phyloP scores from a whole-genome alignment of 2,329 filamentous ascomycete species.

The Fusarium sarcochroum region DNA sequence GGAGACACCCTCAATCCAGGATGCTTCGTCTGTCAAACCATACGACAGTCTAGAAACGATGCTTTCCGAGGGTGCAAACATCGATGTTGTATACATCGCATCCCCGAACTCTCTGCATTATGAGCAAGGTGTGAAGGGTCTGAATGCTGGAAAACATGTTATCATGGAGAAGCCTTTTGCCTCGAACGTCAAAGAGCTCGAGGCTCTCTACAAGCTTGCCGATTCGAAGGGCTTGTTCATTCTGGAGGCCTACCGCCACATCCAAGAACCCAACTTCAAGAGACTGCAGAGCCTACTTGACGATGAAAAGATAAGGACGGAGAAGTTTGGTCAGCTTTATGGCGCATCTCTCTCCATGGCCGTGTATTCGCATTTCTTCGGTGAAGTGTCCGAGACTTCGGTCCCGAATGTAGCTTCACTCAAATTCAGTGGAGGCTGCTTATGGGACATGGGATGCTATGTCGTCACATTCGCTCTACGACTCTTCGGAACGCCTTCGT shows the following conservation, averaged over 20 bases:
- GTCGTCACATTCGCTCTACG: conserved; percentile 36
- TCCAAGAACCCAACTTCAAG: conserved; percentile 43
- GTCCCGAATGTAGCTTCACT: conserved; percentile 35
- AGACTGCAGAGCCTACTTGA: conserved; percentile 30
- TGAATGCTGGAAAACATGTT: conserved; percentile 31
- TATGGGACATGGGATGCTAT: conserved; percentile 44
- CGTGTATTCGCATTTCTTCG: conserved; percentile 23
- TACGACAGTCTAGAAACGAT: conserved; percentile 33
- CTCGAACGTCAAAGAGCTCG: conserved; percentile 30
- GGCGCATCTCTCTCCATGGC: conserved; percentile 38
- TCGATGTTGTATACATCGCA: conserved; percentile 36
- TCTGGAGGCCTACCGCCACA: conserved; percentile 39
- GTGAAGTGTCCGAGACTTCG: conserved; percentile 14
- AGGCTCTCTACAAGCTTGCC: conserved; percentile 28
- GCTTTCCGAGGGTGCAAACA: conserved; percentile 6
- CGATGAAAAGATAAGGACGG: conserved; percentile 19
- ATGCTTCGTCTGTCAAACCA: conserved; percentile 4
- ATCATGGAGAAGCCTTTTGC: conserved; percentile 42
- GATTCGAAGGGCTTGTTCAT: conserved; percentile 32
- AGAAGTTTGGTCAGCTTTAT: conserved; percentile 31
- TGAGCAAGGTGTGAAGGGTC: conserved; percentile 23
- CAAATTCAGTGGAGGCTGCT: conserved; percentile 34
- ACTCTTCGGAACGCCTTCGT: conserved; percentile 30
- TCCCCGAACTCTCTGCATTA: conserved; percentile 42
- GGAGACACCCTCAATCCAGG: conserved; percentile 31